Evolutionary conservation across 176 grass and related monocot genomes (phyloP).

Genomic region (Aegilops bicornis): DNA sequence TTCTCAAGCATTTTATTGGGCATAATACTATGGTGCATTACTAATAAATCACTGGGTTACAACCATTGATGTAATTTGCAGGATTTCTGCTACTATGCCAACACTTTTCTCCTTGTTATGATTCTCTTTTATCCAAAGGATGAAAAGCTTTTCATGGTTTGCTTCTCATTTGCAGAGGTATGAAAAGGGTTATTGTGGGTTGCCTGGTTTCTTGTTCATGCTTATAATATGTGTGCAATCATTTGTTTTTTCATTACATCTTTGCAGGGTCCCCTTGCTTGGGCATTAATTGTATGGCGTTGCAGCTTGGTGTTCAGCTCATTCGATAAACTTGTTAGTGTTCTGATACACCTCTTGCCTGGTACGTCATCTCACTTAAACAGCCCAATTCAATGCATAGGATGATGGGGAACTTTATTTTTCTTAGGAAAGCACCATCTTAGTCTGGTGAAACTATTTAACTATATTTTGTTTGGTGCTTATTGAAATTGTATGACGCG

Average conservation of each 20-base stretch:
- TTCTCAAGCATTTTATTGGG: not conserved
- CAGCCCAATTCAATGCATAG: not conserved
- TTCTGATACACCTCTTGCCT: constrained; percentile 97
- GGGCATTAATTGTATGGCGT: constrained; percentile 98
- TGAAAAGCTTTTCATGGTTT: constrained; percentile 99
- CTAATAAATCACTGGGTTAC: not conserved
- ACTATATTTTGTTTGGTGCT: not conserved
- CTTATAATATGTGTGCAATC: constrained; percentile 17
- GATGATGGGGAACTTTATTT: not conserved
- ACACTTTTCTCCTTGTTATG: constrained; percentile 91
- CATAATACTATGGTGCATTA: not conserved
- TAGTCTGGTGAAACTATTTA: not conserved
- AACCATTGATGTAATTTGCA: constrained; percentile 39
- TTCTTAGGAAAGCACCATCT: not conserved
- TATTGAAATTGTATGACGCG: not conserved
- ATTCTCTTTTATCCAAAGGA: constrained; percentile 96
- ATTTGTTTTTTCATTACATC: constrained; percentile 25
- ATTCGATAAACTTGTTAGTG: constrained; percentile 96
- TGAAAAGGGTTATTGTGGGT: constrained; percentile 23
- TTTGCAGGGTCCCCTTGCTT: constrained; percentile 84
- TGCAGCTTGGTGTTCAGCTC: constrained; percentile 98
- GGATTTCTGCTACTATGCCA: constrained; percentile 99
- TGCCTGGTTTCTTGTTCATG: not conserved
- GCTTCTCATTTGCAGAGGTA: constrained; percentile 99
- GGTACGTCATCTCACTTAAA: constrained; percentile 52